Evolutionary conservation across 179 eudicot species (phyloP), one percentile per base, ranked within the genome.

Genomic region (Beta lomatogona): DNA sequence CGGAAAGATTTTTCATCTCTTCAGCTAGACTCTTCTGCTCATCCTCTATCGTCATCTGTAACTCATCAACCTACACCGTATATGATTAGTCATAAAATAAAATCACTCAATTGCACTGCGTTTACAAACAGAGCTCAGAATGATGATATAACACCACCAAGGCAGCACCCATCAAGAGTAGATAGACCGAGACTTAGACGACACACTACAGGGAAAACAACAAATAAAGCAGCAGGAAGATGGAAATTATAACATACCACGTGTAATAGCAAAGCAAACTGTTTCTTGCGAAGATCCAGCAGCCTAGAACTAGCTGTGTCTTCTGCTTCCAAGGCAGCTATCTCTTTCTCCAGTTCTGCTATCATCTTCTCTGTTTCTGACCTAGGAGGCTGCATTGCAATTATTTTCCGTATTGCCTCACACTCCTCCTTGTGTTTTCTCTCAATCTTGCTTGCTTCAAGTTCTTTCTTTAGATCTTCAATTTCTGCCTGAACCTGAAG

Each of bases 351-450:
- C n/a, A 96, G 88, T 44, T 92, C 92, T 12, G 94, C 86, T 76
- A 96, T 89, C 75, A 83, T 72, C 75, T 87, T 91, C 85, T 96
- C 97, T 0, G 94, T 94, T 79, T 89, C 93, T 21, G 93, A 90
- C 79, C 99, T 89, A 28, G 99, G 97, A 64, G 96, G 97, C 84
- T 96, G 99, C 86, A 81, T 88, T 53, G 96, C 94, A 36, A 96
- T 92, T 77, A 94, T 77, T 81, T 88, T 96, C 84, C 97, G 89
- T 76, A 96, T 96, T 52, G 93, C 84, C 89, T 96, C 98, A 80
- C 99, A 94, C 85, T 96, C 98, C 82, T 96, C 99, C 83, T 96
- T 96, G 75, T 96, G 99, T 82, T 96, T 90, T 85, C 99, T 91
- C 84, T 96, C 99, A 81, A 94, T 90, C 89, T 94, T 94, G 77